Evolutionary conservation across 129 eudicot species (phyloP).

Genomic region (Artemisia argyi): DNA sequence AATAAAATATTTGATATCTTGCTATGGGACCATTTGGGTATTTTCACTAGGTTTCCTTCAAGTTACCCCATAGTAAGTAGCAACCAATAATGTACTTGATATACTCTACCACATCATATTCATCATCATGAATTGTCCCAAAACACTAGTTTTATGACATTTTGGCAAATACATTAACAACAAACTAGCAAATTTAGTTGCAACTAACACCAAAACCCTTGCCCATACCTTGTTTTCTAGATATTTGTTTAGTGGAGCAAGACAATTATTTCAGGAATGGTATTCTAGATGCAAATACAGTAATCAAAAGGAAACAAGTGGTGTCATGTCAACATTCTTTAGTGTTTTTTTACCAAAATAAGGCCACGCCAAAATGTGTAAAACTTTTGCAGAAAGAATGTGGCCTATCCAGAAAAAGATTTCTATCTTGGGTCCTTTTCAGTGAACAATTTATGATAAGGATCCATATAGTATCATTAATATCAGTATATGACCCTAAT

Average conservation of each 20-base stretch:
- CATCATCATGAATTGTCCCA: conserved; percentile 21
- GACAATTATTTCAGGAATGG: neutral
- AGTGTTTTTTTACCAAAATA: conserved; percentile 21
- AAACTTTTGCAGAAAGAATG: conserved; percentile 40
- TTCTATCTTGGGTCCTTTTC: conserved; percentile 19
- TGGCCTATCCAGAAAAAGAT: conserved; percentile 22
- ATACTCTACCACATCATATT: conserved; percentile 23
- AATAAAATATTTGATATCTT: conserved; percentile 17
- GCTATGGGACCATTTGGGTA: conserved; percentile 37
- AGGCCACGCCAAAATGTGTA: conserved; percentile 25
- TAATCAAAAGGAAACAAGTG: conserved; percentile 8
- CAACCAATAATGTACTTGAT: conserved; percentile 26
- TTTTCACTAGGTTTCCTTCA: conserved; percentile 25
- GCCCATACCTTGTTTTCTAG: neutral
- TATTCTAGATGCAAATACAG: neutral
- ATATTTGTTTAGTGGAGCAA: neutral
- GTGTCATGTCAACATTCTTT: conserved; percentile 24
- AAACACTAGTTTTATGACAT: neutral
- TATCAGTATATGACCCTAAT: neutral
- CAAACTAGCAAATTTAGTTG: neutral
- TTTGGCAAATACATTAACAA: neutral
- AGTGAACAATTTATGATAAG: conserved; percentile 1
- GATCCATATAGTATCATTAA: neutral
- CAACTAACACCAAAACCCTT: neutral
- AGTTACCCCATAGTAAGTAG: conserved; percentile 22